A percentile compares a stretch with the other conserved stretches of the same genome.
Evolutionary conservation across 441 rosid genomes (phyloP).

Genomic region (Capsella rubella): DNA sequence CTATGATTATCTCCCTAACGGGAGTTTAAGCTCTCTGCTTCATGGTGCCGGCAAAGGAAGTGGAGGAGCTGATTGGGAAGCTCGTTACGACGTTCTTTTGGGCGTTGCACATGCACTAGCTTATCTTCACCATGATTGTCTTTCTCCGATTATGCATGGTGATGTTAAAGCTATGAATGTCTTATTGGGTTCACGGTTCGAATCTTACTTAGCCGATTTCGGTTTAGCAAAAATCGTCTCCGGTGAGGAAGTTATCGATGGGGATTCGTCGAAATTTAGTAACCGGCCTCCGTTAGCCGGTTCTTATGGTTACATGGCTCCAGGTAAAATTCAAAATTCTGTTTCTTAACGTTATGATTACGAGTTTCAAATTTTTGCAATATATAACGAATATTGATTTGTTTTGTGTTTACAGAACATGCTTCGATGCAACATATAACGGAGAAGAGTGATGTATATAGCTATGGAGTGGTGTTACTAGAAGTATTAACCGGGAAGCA

Average conservation of each 20-base stretch:
- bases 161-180: conserved; percentile 97
- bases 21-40: conserved; percentile 91
- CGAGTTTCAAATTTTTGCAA: background rate
- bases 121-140: conserved; percentile 89
- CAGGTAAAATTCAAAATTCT: conserved; percentile 55
- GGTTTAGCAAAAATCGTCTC: conserved; percentile 74
- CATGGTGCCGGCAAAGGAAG: conserved; percentile 76
- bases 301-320: conserved; percentile 98
- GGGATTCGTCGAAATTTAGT: conserved; percentile 53
- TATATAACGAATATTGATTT: background rate
- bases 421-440: conserved; percentile 77
- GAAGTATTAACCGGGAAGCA: conserved; percentile 92
- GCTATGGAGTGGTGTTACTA: conserved; percentile 80
- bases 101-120: conserved; percentile 92
- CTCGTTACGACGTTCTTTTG: conserved; percentile 67
- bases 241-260: conserved; percentile 30
- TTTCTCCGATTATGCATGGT: conserved; percentile 88
- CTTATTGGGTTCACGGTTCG: conserved; percentile 67
- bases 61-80: conserved; percentile 88
- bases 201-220: conserved; percentile 88
- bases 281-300: conserved; percentile 83
- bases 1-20: conserved; percentile 90
- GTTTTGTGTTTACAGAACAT: conserved; percentile 58
- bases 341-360: background rate
- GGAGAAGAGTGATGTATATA: conserved; percentile 90